phyloP scores from a whole-genome alignment of 768 basidiomycete species.

The Serendipita sp. region DNA sequence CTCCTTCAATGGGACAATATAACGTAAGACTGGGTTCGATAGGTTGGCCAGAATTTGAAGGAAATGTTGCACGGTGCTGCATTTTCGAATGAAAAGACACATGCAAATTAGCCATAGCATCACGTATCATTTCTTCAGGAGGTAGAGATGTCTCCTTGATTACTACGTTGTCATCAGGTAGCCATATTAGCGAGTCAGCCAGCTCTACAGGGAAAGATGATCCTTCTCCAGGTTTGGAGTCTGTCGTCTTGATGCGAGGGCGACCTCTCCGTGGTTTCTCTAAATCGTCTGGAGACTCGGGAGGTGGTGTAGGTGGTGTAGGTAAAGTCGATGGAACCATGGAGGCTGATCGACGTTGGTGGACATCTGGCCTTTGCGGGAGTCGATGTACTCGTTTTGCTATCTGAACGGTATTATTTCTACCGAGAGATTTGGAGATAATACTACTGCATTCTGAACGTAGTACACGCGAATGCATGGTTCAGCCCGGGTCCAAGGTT shows the following conservation, averaged over 20 bases:
- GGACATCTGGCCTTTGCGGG: not conserved
- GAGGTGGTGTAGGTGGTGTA: not conserved
- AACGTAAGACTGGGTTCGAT: conserved; percentile 71
- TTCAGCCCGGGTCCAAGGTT: not conserved
- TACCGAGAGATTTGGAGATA: not conserved
- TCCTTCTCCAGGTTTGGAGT: not conserved
- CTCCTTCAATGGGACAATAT: conserved; percentile 80
- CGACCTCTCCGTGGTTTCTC: not conserved
- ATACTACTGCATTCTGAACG: not conserved
- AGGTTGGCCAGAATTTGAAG: conserved; percentile 34
- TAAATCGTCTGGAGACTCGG: not conserved
- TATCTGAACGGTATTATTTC: not conserved
- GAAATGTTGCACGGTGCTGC: conserved; percentile 53
- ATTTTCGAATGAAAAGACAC: conserved; percentile 69
- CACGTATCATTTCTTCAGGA: conserved; percentile 58
- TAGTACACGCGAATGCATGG: not conserved
- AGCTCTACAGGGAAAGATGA: not conserved
- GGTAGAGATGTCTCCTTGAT: conserved; percentile 29
- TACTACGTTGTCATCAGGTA: not conserved
- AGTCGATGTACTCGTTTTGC: not conserved
- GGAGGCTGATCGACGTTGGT: not conserved
- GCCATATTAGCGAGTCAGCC: not conserved
- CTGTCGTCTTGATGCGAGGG: not conserved
- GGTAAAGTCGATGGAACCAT: not conserved
- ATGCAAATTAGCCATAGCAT: conserved; percentile 56